Evolutionary conservation across 1,284 basidiomycete species (phyloP).

Genomic region (Blastosporella zonata): DNA sequence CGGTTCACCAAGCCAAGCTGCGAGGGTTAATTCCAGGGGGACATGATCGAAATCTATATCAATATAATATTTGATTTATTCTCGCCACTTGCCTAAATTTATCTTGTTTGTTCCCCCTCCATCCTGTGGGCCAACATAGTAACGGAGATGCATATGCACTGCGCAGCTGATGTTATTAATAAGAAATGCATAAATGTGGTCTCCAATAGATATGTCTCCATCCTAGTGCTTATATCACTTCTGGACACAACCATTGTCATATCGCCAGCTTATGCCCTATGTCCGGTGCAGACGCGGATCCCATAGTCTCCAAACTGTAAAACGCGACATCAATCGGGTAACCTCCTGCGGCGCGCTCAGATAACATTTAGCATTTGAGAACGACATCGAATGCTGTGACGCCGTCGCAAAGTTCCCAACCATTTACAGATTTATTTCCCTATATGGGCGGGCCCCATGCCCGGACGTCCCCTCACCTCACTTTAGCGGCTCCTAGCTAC

Average conservation of each 20-base stretch:
- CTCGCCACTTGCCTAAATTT: slow-evolving; percentile 12
- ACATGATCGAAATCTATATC: not conserved
- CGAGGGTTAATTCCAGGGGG: slow-evolving; percentile 18
- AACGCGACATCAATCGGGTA: slow-evolving; percentile 16
- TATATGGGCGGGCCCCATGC: not conserved
- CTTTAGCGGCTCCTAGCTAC: not conserved
- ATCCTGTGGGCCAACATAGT: not conserved
- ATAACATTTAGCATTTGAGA: slow-evolving; percentile 14
- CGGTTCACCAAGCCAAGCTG: slow-evolving; percentile 7
- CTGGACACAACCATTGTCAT: slow-evolving; percentile 1
- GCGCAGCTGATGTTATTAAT: not conserved
- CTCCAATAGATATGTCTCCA: not conserved
- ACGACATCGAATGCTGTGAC: slow-evolving; percentile 11
- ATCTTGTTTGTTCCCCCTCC: slow-evolving; percentile 9
- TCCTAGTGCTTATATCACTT: slow-evolving; percentile 2
- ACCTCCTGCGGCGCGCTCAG: slow-evolving; percentile 16
- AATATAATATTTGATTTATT: slow-evolving; percentile 4
- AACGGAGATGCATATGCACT: slow-evolving; percentile 7
- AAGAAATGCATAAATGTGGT: not conserved
- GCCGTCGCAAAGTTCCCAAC: slow-evolving; percentile 3
- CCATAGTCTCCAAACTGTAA: slow-evolving; percentile 1
- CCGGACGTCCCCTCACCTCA: slow-evolving; percentile 1
- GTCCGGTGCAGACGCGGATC: slow-evolving; percentile 11
- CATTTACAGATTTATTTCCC: slow-evolving; percentile 2
- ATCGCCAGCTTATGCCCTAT: slow-evolving; percentile 18